Evolutionary conservation across 352 stramenopile genomes (phyloP).

Genomic region (Pythium plurisporium): DNA sequence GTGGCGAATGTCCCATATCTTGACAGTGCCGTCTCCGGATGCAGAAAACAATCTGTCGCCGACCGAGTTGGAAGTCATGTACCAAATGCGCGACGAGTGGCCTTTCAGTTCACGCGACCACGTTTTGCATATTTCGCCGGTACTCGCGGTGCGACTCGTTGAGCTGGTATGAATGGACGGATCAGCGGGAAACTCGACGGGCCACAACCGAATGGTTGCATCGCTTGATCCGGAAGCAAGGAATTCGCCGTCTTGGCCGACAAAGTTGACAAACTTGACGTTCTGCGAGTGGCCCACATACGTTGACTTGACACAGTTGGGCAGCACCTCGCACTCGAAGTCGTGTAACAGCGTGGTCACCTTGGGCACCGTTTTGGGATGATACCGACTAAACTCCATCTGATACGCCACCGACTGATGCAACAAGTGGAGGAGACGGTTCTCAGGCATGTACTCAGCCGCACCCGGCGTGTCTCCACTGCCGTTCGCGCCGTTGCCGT

Average conservation of each 20-base stretch:
- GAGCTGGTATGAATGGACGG: background rate
- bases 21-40: constrained; percentile 80
- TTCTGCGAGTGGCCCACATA: constrained; percentile 85
- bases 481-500: constrained; percentile 6
- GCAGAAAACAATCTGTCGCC: constrained; percentile 72
- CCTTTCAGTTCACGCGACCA: constrained; percentile 63
- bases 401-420: constrained; percentile 87
- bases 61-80: constrained; percentile 55
- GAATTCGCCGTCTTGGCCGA: constrained; percentile 78
- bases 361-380: constrained; percentile 82
- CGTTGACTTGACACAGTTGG: constrained; percentile 81
- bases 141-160: background rate
- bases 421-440: constrained; percentile 73
- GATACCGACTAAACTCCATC: constrained; percentile 88
- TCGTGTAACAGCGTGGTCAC: constrained; percentile 79
- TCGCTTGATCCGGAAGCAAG: constrained; percentile 84
- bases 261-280: constrained; percentile 86
- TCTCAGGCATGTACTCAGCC: constrained; percentile 46
- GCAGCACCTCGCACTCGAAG: constrained; percentile 85
- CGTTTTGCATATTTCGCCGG: constrained; percentile 44
- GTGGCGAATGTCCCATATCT: constrained; percentile 80
- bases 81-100: constrained; percentile 84
- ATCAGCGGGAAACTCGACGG: constrained; percentile 44
- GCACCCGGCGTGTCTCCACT: background rate
- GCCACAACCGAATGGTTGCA: constrained; percentile 84